Conservation (phyloP, 106 monocot species). For the Phalaenopsis aphrodite region DNA sequence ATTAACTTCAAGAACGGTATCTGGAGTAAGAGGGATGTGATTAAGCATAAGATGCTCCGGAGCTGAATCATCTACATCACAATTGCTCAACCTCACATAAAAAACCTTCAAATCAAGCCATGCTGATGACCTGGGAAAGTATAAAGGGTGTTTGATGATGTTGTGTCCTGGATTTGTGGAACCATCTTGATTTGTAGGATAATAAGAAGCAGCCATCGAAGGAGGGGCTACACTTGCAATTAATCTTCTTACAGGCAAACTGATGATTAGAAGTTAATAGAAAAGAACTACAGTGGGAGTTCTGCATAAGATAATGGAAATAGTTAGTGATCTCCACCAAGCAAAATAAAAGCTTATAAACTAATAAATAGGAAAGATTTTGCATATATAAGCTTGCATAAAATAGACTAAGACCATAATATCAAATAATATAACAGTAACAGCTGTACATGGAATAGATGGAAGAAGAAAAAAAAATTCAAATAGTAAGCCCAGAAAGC, state of each 20-base stretch:
- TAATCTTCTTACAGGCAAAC: neutral
- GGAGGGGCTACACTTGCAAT: neutral
- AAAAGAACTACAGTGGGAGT: neutral
- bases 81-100: slow-evolving; percentile 67
- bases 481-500: neutral
- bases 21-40: slow-evolving; percentile 34
- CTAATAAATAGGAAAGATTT: neutral
- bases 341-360: neutral
- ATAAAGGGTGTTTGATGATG: slow-evolving; percentile 25
- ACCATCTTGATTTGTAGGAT: neutral
- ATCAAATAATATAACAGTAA: neutral
- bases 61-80: slow-evolving; percentile 31
- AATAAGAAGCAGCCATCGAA: neutral
- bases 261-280: neutral
- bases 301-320: neutral
- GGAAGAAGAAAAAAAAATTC: neutral
- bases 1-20: slow-evolving; percentile 41
- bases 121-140: slow-evolving; percentile 19
- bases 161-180: slow-evolving; percentile 4
- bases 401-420: neutral
- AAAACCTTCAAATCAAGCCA: slow-evolving; percentile 66
- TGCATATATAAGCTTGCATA: neutral
- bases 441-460: neutral
- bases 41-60: slow-evolving; percentile 43
- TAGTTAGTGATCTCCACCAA: neutral